Conservation (phyloP, 495 filamentous ascomycete genomes). For the Penicillium waksmanii region DNA sequence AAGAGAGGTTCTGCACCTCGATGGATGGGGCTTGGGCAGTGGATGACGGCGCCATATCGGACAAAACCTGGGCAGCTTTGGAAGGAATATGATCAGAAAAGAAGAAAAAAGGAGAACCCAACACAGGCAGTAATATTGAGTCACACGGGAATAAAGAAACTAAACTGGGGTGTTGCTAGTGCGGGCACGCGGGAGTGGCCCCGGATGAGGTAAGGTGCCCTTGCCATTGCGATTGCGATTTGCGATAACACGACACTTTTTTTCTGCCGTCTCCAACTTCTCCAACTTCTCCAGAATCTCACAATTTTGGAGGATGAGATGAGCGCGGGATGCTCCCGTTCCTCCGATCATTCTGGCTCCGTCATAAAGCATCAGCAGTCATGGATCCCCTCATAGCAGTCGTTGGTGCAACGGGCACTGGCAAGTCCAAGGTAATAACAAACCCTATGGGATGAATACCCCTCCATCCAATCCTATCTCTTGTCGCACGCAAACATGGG, state of each 20-base stretch:
- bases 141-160: constrained; percentile 1
- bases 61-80: neutral
- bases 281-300: neutral
- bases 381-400: constrained; percentile 76
- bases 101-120: neutral
- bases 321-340: constrained; percentile 32
- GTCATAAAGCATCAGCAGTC: constrained; percentile 21
- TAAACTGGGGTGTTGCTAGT: constrained; percentile 11
- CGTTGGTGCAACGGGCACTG: constrained; percentile 91
- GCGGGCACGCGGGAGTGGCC: constrained; percentile 11
- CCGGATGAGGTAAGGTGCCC: constrained; percentile 29
- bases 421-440: constrained; percentile 88
- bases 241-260: constrained; percentile 18
- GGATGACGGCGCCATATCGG: constrained; percentile 18
- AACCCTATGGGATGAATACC: constrained; percentile 10
- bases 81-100: constrained; percentile 2
- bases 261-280: constrained; percentile 1
- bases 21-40: constrained; percentile 55
- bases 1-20: constrained; percentile 74
- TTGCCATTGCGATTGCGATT: neutral
- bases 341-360: constrained; percentile 24
- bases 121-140: constrained; percentile 5
- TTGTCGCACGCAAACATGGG: neutral
- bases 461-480: neutral
- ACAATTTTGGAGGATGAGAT: constrained; percentile 6